Conservation (phyloP, 345 rosid species). For the Eucalyptus cladocalyx region DNA sequence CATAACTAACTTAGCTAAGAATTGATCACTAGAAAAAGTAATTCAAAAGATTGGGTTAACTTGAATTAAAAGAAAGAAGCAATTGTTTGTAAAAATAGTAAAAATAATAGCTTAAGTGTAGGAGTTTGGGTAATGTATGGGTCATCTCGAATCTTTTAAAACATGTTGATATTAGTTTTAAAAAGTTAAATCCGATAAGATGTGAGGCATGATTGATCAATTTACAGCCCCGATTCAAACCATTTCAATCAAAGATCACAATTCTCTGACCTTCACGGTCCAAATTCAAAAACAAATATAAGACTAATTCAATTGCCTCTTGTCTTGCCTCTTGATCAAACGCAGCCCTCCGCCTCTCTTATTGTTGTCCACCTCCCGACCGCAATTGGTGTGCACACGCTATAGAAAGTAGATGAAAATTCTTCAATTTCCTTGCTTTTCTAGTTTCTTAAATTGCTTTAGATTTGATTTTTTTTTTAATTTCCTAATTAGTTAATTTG, state of each 20-base stretch:
- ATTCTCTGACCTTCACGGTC: not conserved
- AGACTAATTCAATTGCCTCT: not conserved
- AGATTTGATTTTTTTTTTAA: not conserved
- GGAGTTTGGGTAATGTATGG: not conserved
- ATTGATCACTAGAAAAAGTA: not conserved
- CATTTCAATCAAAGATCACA: not conserved
- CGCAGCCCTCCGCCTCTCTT: not conserved
- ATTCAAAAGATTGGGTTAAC: not conserved
- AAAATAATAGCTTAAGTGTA: not conserved
- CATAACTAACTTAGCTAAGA: not conserved
- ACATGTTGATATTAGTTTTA: not conserved
- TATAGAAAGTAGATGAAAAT: not conserved
- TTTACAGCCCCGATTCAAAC: not conserved
- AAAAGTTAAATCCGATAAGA: not conserved
- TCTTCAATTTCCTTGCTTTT: not conserved
- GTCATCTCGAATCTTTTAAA: not conserved
- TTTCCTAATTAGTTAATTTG: not conserved
- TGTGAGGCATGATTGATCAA: not conserved
- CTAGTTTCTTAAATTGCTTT: not conserved
- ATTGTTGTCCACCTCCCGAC: not conserved
- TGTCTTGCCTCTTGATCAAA: not conserved
- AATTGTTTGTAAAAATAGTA: not conserved
- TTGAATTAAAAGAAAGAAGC: not conserved
- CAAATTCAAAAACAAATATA: not conserved
- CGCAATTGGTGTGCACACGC: not conserved